Conservation (phyloP, 2,329 filamentous ascomycete genomes). For the Exophiala calicioides region DNA sequence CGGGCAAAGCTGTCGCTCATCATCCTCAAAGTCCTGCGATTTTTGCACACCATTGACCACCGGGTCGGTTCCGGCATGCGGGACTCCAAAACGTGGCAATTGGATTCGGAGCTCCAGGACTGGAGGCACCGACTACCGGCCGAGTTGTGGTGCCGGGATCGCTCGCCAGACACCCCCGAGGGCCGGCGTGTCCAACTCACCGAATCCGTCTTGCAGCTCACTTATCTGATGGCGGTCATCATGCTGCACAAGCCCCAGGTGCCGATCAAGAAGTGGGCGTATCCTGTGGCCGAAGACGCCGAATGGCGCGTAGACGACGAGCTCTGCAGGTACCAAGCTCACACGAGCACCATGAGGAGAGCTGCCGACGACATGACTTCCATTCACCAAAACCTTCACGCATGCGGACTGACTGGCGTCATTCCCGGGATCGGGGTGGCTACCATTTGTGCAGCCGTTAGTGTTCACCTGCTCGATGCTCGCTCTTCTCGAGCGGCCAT, state of each 20-base stretch:
- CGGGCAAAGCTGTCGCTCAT: slow-evolving; percentile 3
- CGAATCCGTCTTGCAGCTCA: slow-evolving; percentile 2
- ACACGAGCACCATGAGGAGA: slow-evolving; percentile 3
- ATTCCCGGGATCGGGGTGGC: slow-evolving; percentile 5
- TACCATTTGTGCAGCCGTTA: slow-evolving; percentile 7
- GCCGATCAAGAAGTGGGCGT: slow-evolving; percentile 3
- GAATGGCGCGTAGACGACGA: background rate
- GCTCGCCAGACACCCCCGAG: slow-evolving; percentile 4
- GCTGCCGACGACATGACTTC: slow-evolving; percentile 8
- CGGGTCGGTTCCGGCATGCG: background rate
- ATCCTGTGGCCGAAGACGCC: background rate
- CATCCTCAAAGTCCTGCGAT: slow-evolving; percentile 1
- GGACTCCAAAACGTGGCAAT: slow-evolving; percentile 5
- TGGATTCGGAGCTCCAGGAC: slow-evolving; percentile 7
- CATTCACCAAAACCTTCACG: slow-evolving; percentile 3
- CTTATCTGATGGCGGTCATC: slow-evolving; percentile 5
- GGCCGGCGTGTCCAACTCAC: background rate
- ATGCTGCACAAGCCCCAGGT: slow-evolving; percentile 10
- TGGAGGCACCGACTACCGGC: slow-evolving; percentile 4
- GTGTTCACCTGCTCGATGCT: slow-evolving; percentile 9
- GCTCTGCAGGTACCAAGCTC: slow-evolving; percentile 5
- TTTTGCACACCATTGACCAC: slow-evolving; percentile 1
- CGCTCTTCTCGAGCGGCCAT: slow-evolving; percentile 3
- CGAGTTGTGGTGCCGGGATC: slow-evolving; percentile 9
- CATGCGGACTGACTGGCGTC: slow-evolving; percentile 1